These are phyloP conservation scores for Discostella stelligera DNA, from an alignment of 352 stramenopile species.

Conservation along the genomic window DNA sequence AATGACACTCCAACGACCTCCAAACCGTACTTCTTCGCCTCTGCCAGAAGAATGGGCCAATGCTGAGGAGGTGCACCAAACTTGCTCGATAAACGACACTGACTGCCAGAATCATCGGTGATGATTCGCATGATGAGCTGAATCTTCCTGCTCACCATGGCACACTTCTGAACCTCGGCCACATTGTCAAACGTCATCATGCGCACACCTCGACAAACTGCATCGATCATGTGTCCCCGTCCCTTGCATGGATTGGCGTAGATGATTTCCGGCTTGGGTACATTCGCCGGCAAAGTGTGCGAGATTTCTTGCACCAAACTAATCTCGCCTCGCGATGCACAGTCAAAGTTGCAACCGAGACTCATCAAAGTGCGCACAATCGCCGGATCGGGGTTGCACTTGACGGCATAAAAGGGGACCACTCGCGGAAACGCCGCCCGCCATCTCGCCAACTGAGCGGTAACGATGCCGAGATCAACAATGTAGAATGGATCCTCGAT, in stretches of 20 bases:
- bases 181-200: conserved; percentile 92
- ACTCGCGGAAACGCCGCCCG: conserved; percentile 74
- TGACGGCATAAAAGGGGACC: conserved; percentile 94
- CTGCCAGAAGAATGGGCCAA: conserved; percentile 84
- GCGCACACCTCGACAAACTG: conserved; percentile 83
- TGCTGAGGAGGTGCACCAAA: conserved; percentile 92
- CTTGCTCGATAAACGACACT: conserved; percentile 90
- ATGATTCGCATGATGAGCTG: conserved; percentile 84
- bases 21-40: conserved; percentile 86
- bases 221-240: conserved; percentile 87
- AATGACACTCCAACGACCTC: conserved; percentile 91
- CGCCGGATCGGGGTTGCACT: conserved; percentile 89
- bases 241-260: conserved; percentile 96
- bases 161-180: conserved; percentile 92
- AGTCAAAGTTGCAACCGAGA: conserved; percentile 88
- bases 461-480: conserved; percentile 70
- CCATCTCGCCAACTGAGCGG: conserved; percentile 69
- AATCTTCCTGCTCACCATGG: conserved; percentile 85
- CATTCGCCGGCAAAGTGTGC: conserved; percentile 51
- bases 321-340: conserved; percentile 89
- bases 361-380: conserved; percentile 73
- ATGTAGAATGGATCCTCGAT: conserved; percentile 77
- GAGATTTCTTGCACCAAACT: conserved; percentile 82
- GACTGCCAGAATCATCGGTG: conserved; percentile 91
- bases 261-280: conserved; percentile 86